Percentiles rank a stretch among this genome's conserved stretches.
Conservation (phyloP, 1,284 basidiomycete genomes). For the Coriolopsis trogii region DNA sequence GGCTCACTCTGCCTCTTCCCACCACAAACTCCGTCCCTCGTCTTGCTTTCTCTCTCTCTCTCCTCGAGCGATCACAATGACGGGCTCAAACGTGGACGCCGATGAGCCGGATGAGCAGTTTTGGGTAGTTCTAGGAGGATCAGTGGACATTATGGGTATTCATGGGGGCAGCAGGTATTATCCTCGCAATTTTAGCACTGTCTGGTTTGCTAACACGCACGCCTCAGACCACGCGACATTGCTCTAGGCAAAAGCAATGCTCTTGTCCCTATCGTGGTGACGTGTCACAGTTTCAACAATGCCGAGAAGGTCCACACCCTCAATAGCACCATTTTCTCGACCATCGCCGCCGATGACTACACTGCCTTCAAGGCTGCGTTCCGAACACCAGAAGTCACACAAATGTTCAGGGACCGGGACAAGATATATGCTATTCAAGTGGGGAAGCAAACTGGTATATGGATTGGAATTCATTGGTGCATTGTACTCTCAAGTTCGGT, state of each 20-base stretch:
- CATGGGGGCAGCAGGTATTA: not conserved
- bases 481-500: not conserved
- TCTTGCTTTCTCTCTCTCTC: not conserved
- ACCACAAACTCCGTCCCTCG: not conserved
- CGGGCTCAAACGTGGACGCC: not conserved
- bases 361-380: not conserved
- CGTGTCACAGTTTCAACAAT: not conserved
- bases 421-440: not conserved
- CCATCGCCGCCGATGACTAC: not conserved
- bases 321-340: not conserved
- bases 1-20: too few relatives aligned
- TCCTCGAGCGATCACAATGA: not conserved
- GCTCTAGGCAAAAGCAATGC: not conserved
- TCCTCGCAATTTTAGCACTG: not conserved
- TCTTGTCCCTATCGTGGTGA: slow-evolving; percentile 2
- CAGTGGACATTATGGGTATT: not conserved
- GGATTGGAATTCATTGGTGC: not conserved
- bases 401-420: not conserved
- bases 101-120: not conserved
- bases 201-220: not conserved
- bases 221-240: not conserved
- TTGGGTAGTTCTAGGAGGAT: not conserved
- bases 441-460: not conserved
- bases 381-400: too few relatives aligned
- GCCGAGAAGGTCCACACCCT: not conserved